Percentiles rank a stretch among this genome's conserved stretches.
phyloP scores from a whole-genome alignment of 768 basidiomycete genomes.

The Mrakia frigida region DNA sequence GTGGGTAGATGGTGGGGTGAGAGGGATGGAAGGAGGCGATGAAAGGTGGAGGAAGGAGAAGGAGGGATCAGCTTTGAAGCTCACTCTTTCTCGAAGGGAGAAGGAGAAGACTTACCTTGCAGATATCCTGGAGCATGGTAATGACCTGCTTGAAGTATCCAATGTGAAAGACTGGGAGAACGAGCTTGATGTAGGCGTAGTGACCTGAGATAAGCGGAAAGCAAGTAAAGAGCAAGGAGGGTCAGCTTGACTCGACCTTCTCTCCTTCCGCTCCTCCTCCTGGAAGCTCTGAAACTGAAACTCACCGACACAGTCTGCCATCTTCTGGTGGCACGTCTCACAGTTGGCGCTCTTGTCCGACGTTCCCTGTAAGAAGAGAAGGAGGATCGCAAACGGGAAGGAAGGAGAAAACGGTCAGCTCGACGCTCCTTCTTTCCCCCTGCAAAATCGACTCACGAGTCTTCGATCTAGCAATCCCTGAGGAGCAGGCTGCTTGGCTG shows the following conservation, averaged over 20 bases:
- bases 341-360: conserved; percentile 88
- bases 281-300: not conserved
- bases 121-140: conserved; percentile 86
- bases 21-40: not conserved
- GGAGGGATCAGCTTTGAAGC: not conserved
- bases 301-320: conserved; percentile 79
- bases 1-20: not conserved
- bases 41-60: too few relatives aligned
- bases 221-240: not conserved
- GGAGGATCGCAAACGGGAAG: not conserved
- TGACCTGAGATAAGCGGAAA: conserved; percentile 50
- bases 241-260: conserved; percentile 7
- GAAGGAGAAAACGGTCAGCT: not conserved
- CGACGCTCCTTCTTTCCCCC: not conserved
- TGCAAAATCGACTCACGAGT: conserved; percentile 54
- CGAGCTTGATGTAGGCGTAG: conserved; percentile 96
- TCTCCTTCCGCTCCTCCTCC: too few relatives aligned
- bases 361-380: conserved; percentile 61
- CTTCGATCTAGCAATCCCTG: conserved; percentile 90
- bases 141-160: conserved; percentile 97
- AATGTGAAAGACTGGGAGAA: conserved; percentile 95
- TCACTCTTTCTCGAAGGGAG: not conserved
- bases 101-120: conserved; percentile 62
- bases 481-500: conserved; percentile 78
- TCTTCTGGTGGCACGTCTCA: conserved; percentile 86